A percentile compares a stretch with the other conserved stretches of the same genome.
Conservation (phyloP, 2,329 filamentous ascomycete genomes). For the Xylaria sp. region DNA sequence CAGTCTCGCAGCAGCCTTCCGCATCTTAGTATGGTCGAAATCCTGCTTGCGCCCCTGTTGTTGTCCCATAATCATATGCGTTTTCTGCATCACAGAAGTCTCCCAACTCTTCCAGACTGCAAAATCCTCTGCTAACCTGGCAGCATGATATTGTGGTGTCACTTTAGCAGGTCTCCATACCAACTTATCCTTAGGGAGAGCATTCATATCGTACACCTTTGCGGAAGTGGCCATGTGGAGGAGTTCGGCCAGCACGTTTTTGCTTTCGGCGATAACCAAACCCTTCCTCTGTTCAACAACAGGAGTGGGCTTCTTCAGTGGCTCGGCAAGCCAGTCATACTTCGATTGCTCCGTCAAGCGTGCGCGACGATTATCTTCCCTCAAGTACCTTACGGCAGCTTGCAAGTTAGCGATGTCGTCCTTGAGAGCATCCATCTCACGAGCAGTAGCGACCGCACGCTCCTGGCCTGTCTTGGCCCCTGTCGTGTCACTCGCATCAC, state of each 20-base stretch:
- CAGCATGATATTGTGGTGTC: slow-evolving; percentile 74
- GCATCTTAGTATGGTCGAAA: slow-evolving; percentile 47
- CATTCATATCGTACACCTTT: slow-evolving; percentile 68
- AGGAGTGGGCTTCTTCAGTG: slow-evolving; percentile 62
- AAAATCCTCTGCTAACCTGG: slow-evolving; percentile 73
- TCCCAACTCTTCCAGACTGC: slow-evolving; percentile 71
- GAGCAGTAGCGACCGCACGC: slow-evolving; percentile 74
- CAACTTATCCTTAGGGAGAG: slow-evolving; percentile 68
- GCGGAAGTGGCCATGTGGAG: slow-evolving; percentile 69
- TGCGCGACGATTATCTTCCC: slow-evolving; percentile 73
- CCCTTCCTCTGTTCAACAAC: slow-evolving; percentile 70
- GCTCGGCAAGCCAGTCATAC: slow-evolving; percentile 72
- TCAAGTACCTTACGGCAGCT: slow-evolving; percentile 73
- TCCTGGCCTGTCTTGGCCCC: slow-evolving; percentile 70
- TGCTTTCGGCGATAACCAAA: slow-evolving; percentile 69
- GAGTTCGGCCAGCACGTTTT: slow-evolving; percentile 72
- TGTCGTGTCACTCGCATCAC: slow-evolving; percentile 58
- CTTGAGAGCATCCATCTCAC: slow-evolving; percentile 78
- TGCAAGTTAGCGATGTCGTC: slow-evolving; percentile 73
- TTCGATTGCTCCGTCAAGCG: slow-evolving; percentile 66
- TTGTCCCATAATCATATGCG: slow-evolving; percentile 50
- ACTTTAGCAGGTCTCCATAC: slow-evolving; percentile 73
- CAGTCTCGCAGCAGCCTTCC: slow-evolving; percentile 58
- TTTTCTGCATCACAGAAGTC: slow-evolving; percentile 64
- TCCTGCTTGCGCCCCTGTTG: slow-evolving; percentile 40